These are phyloP conservation scores for Diaporthe vexans DNA, from an alignment of 2,329 filamentous ascomycete genomes.

Conservation along the genomic window DNA sequence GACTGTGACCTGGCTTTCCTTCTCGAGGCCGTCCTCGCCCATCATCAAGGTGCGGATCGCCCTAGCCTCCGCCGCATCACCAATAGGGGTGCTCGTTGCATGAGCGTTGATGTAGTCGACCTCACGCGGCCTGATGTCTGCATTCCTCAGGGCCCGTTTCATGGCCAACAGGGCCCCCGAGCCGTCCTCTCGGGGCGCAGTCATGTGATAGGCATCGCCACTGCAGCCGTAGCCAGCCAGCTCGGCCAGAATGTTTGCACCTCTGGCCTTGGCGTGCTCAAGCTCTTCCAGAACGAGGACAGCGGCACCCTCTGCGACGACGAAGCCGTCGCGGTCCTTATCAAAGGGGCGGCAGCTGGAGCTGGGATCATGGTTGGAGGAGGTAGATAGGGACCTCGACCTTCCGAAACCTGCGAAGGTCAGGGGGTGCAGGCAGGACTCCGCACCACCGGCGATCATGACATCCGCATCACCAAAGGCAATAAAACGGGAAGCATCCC, in stretches of 20 bases:
- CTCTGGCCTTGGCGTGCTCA: constrained; percentile 85
- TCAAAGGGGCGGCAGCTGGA: constrained; percentile 91
- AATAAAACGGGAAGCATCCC: constrained; percentile 94
- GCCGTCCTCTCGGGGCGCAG: constrained; percentile 87
- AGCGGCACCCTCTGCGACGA: constrained; percentile 92
- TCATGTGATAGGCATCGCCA: constrained; percentile 94
- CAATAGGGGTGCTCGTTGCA: constrained; percentile 88
- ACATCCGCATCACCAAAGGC: constrained; percentile 92
- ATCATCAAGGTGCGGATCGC: constrained; percentile 86
- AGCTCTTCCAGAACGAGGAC: constrained; percentile 91
- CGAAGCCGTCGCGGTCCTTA: constrained; percentile 82
- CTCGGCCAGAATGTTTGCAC: constrained; percentile 89
- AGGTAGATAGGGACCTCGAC: constrained; percentile 86
- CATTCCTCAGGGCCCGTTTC: constrained; percentile 83
- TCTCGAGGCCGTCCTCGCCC: constrained; percentile 75
- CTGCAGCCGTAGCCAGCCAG: constrained; percentile 90
- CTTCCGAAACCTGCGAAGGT: constrained; percentile 93
- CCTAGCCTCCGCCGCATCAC: constrained; percentile 88
- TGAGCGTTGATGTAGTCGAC: constrained; percentile 97
- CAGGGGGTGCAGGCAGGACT: constrained; percentile 95
- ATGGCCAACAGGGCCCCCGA: constrained; percentile 87
- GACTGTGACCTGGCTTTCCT: constrained; percentile 78
- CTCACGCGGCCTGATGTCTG: constrained; percentile 74
- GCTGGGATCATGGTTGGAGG: constrained; percentile 79
- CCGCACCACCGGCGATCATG: constrained; percentile 95